Percentiles rank a stretch among this genome's conserved stretches.
Conservation (phyloP, 2,329 filamentous ascomycete species). For the Fusarium robinianum region DNA sequence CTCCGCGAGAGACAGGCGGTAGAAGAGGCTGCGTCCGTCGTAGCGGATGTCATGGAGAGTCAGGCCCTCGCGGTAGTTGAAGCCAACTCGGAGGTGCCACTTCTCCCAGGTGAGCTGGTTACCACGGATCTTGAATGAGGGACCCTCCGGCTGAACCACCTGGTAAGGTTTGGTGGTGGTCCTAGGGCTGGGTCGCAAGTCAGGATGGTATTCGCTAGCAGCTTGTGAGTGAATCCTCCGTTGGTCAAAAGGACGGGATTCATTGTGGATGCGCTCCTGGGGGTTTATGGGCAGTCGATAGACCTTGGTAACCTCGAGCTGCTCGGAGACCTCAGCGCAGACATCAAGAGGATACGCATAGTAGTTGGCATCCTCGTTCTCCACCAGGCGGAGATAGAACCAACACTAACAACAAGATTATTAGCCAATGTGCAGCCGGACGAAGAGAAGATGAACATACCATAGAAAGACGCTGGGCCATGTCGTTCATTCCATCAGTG, state of each 20-base stretch:
- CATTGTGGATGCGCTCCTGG: slow-evolving; percentile 40
- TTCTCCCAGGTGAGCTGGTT: slow-evolving; percentile 60
- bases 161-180: slow-evolving; percentile 40
- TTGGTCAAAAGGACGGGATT: slow-evolving; percentile 45
- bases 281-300: slow-evolving; percentile 47
- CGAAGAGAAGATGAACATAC: slow-evolving; percentile 34
- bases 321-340: slow-evolving; percentile 53
- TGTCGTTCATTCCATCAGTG: slow-evolving; percentile 57
- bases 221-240: slow-evolving; percentile 44
- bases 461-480: slow-evolving; percentile 53
- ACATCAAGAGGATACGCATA: slow-evolving; percentile 60
- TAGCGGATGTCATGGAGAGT: slow-evolving; percentile 71
- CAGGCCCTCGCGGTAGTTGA: slow-evolving; percentile 70
- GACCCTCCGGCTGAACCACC: slow-evolving; percentile 39
- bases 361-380: slow-evolving; percentile 55
- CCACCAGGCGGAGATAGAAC: slow-evolving; percentile 40
- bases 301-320: slow-evolving; percentile 51
- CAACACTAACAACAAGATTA: slow-evolving; percentile 25
- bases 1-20: slow-evolving; percentile 66
- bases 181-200: slow-evolving; percentile 30
- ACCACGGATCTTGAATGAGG: slow-evolving; percentile 48
- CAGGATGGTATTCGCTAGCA: slow-evolving; percentile 50
- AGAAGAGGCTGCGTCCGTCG: slow-evolving; percentile 65
- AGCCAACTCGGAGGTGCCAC: slow-evolving; percentile 69
- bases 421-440: not conserved